These are phyloP conservation scores for Colletotrichum tanaceti DNA, from an alignment of 2,329 filamentous ascomycete genomes.

Conservation along the genomic window DNA sequence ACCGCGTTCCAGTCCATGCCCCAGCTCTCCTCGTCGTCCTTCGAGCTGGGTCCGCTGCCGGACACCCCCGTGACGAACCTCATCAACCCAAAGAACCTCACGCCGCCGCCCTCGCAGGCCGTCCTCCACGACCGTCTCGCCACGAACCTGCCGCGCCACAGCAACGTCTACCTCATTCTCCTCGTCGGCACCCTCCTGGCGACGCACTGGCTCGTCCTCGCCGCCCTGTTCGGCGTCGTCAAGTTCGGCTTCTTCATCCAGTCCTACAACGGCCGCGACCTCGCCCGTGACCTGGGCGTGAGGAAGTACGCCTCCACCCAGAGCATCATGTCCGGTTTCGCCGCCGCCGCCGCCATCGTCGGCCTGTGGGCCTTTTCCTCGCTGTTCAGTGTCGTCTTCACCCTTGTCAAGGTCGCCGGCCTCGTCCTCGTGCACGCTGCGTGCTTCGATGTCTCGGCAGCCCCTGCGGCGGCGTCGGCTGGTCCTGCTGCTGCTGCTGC, in stretches of 20 bases:
- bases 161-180: conserved; percentile 38
- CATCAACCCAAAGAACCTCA: conserved; percentile 36
- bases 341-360: conserved; percentile 27
- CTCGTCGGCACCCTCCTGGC: conserved; percentile 37
- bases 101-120: conserved; percentile 26
- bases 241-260: conserved; percentile 37
- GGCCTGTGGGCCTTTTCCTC: conserved; percentile 38
- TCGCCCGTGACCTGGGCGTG: conserved; percentile 38
- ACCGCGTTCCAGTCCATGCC: conserved; percentile 31
- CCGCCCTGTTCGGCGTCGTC: conserved; percentile 35
- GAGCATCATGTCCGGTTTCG: conserved; percentile 32
- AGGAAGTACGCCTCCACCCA: conserved; percentile 34
- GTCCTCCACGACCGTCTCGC: conserved; percentile 34
- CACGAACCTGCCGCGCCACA: conserved; percentile 34
- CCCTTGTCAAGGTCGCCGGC: conserved; percentile 31
- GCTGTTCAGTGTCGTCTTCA: conserved; percentile 32
- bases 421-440: conserved; percentile 35
- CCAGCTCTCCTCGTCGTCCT: conserved; percentile 25
- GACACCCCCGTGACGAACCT: conserved; percentile 38
- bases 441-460: conserved; percentile 23
- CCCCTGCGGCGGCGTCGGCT: neutral
- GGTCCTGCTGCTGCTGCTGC: neutral
- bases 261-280: conserved; percentile 36
- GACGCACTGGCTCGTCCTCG: conserved; percentile 37
- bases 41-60: conserved; percentile 28